Conservation (phyloP, 2,329 filamentous ascomycete species). For the Emydomyces testavorans region DNA sequence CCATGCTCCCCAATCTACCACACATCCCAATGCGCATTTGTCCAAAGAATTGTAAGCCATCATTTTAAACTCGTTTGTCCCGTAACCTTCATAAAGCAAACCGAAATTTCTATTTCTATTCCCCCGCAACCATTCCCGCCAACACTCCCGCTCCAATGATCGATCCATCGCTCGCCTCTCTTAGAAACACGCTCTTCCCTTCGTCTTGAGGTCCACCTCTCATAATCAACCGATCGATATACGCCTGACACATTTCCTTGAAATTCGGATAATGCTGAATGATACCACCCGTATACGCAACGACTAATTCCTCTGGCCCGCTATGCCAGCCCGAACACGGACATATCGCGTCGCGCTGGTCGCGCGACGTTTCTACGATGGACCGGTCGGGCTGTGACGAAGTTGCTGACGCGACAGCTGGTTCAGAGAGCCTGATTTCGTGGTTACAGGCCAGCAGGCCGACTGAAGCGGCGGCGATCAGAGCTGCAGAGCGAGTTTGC, state of each 20-base stretch:
- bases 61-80: too few relatives aligned
- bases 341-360: not conserved
- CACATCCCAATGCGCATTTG: too few relatives aligned
- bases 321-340: conserved; percentile 35
- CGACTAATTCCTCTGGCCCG: conserved; percentile 51
- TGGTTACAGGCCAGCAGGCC: conserved; percentile 58
- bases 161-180: conserved; percentile 39
- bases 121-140: conserved; percentile 30
- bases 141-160: conserved; percentile 41
- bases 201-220: conserved; percentile 29
- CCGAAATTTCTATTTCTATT: too few relatives aligned
- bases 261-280: conserved; percentile 63
- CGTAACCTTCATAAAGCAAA: too few relatives aligned
- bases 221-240: conserved; percentile 44
- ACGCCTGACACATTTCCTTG: conserved; percentile 52
- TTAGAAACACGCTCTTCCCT: conserved; percentile 36
- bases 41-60: too few relatives aligned
- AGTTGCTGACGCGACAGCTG: not conserved
- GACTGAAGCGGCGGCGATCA: conserved; percentile 61
- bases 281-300: conserved; percentile 65
- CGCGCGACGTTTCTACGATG: not conserved
- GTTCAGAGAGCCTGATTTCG: conserved; percentile 42
- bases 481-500: conserved; percentile 58
- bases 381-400: not conserved
- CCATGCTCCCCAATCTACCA: too few relatives aligned